Percentiles rank a stretch among this genome's conserved stretches.
Evolutionary conservation across 345 rosid species (phyloP).

Genomic region (Triadica sebifera): DNA sequence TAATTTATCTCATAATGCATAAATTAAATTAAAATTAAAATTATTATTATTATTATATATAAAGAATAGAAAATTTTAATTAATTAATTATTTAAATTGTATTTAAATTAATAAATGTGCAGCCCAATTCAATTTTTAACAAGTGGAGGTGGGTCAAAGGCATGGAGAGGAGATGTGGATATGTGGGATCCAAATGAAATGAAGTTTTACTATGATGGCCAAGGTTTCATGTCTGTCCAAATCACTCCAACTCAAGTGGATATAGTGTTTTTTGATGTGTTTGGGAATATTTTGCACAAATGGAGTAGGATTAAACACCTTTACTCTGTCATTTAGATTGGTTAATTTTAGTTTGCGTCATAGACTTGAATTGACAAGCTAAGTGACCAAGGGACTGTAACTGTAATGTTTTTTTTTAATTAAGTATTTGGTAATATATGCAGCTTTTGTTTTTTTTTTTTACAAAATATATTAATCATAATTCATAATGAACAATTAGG

Average conservation of each 20-base stretch:
- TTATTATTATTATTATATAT: no score
- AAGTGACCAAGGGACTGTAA: no score
- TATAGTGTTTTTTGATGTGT: slow-evolving; percentile 46
- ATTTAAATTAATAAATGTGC: no score
- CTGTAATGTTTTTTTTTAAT: no score
- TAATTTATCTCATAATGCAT: neutral
- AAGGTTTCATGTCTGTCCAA: slow-evolving; percentile 68
- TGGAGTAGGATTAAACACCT: slow-evolving; percentile 35
- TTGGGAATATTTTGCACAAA: slow-evolving; percentile 52
- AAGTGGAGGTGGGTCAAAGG: slow-evolving; percentile 83
- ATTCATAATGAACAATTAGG: no score
- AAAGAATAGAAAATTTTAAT: neutral
- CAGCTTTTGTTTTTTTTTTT: no score
- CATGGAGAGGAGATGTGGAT: slow-evolving; percentile 56
- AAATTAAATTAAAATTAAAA: no score
- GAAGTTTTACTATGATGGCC: slow-evolving; percentile 66
- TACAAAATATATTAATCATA: no score
- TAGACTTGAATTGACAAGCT: no score
- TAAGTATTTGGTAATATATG: no score
- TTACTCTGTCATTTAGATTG: neutral
- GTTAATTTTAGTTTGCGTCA: no score
- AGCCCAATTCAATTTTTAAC: slow-evolving; percentile 58
- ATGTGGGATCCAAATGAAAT: slow-evolving; percentile 56
- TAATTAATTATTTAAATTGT: no score
- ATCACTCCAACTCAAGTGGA: slow-evolving; percentile 30